These are phyloP conservation scores for Polygonum maritimum DNA, from an alignment of 148 eudicot species.

Conservation along the genomic window DNA sequence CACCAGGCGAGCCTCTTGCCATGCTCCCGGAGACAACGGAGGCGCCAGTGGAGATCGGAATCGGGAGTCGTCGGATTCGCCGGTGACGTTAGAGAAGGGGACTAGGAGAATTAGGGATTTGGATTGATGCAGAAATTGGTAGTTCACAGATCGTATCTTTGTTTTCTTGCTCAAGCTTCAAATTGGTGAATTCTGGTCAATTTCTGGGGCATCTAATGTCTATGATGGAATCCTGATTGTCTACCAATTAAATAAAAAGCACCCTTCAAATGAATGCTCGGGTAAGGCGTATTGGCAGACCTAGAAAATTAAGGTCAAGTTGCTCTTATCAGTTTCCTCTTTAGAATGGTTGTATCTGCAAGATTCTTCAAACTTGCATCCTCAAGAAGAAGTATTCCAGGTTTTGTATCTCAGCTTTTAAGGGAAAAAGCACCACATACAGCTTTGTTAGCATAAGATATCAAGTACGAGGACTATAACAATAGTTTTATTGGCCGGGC, in stretches of 20 bases:
- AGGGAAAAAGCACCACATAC: neutral
- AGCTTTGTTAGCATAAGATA: neutral
- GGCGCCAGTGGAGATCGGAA: too few relatives aligned
- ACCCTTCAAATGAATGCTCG: neutral
- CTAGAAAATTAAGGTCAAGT: constrained; percentile 40
- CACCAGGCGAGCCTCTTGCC: too few relatives aligned
- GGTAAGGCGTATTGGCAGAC: constrained; percentile 38
- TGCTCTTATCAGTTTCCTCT: constrained; percentile 13
- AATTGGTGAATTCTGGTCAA: too few relatives aligned
- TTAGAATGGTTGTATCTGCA: constrained; percentile 48
- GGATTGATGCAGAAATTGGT: too few relatives aligned
- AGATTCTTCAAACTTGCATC: constrained; percentile 58
- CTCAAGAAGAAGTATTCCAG: neutral
- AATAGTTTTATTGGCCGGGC: neutral
- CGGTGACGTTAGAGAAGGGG: too few relatives aligned
- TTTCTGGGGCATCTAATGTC: neutral
- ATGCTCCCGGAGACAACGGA: too few relatives aligned
- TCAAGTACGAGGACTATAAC: neutral
- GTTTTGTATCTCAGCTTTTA: neutral
- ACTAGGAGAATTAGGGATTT: too few relatives aligned
- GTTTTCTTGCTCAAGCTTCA: too few relatives aligned
- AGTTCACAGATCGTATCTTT: too few relatives aligned
- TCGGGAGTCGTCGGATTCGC: too few relatives aligned
- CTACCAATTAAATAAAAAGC: neutral
- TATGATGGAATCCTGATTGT: neutral